Percentiles rank a stretch among this genome's conserved stretches.
These are phyloP conservation scores for Gossypium herbaceum DNA, from an alignment of 345 rosid genomes.

Conservation along the genomic window DNA sequence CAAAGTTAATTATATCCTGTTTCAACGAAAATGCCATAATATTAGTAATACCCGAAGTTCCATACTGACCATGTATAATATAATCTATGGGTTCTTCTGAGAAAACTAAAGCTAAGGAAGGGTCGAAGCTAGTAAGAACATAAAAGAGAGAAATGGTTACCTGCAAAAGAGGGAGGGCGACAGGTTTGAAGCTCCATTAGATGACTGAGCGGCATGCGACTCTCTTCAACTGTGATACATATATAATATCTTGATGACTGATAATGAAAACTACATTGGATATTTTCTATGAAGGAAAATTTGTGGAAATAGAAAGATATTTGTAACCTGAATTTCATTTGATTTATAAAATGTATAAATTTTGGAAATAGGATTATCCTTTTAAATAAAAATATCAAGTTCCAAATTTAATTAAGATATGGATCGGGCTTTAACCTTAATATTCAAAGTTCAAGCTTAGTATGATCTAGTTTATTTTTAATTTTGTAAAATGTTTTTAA, in stretches of 20 bases:
- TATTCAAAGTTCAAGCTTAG: no score
- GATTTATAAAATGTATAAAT: no score
- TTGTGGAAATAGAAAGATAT: neutral
- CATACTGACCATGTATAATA: neutral
- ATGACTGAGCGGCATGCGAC: neutral
- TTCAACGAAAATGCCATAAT: neutral
- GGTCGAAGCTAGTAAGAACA: neutral
- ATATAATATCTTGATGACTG: neutral
- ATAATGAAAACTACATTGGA: neutral
- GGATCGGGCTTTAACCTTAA: rapidly evolving
- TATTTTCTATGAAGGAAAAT: neutral
- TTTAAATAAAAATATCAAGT: no score
- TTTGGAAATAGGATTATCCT: no score
- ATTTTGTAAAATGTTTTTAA: no score
- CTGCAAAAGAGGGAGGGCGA: constrained; percentile 13
- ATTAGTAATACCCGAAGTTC: neutral
- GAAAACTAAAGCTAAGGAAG: neutral
- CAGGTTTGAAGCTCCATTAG: constrained; percentile 36
- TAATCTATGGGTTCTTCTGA: neutral
- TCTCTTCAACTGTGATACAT: neutral
- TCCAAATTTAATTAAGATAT: no score
- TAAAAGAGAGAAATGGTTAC: constrained; percentile 13
- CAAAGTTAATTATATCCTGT: neutral
- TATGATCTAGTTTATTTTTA: no score
- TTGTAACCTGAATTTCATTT: neutral